Evolutionary conservation across 805 yeast species (phyloP).

Genomic region (Barnettozyma botsteinii): DNA sequence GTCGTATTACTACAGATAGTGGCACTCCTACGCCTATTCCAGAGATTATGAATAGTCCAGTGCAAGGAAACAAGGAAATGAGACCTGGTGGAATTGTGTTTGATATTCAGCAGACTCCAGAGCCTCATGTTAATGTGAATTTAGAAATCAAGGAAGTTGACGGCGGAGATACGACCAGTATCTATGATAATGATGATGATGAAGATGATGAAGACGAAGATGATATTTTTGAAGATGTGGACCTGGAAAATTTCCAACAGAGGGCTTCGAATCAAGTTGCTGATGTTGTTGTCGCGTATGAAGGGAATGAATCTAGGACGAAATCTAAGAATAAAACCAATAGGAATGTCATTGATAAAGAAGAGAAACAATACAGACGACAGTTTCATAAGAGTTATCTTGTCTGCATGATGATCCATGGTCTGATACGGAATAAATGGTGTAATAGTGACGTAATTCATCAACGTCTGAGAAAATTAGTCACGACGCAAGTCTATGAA

Average conservation of each 20-base stretch:
- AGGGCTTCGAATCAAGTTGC: constrained; percentile 16
- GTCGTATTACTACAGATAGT: background rate
- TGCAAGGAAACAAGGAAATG: background rate
- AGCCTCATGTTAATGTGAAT: constrained; percentile 2
- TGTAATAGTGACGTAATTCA: constrained; percentile 45
- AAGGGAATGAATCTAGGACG: constrained; percentile 19
- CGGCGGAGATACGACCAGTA: background rate
- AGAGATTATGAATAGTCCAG: too few species aligned
- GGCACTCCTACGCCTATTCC: background rate
- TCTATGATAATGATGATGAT: constrained; percentile 28
- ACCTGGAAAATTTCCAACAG: constrained; percentile 17
- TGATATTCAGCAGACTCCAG: background rate
- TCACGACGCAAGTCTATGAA: constrained; percentile 42
- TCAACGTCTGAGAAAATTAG: constrained; percentile 33
- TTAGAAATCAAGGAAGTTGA: constrained; percentile 10
- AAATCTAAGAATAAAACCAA: constrained; percentile 17
- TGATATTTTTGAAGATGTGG: constrained; percentile 24
- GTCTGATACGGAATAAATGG: constrained; percentile 69
- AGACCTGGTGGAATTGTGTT: background rate
- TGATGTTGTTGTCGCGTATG: constrained; percentile 15
- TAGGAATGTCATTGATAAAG: constrained; percentile 38
- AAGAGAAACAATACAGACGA: constrained; percentile 50
- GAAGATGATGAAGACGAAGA: constrained; percentile 29
- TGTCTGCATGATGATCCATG: constrained; percentile 58
- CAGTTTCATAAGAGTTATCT: constrained; percentile 55